Evolutionary conservation across 768 basidiomycete genomes (phyloP), one percentile per base, ranked within the genome.

Genomic region (Phylloporus sp.): DNA sequence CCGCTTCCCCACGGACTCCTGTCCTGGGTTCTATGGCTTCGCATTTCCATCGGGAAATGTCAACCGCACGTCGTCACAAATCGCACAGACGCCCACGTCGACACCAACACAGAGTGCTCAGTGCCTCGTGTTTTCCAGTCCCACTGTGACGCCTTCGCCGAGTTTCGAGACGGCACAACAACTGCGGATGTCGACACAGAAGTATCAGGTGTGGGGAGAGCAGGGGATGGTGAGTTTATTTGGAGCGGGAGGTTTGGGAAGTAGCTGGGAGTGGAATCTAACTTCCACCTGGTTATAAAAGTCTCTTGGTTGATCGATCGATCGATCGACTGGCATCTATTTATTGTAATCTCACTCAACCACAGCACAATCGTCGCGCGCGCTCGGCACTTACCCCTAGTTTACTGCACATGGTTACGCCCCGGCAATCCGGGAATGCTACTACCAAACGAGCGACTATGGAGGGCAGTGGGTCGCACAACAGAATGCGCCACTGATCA

Each of bases 1-100:
- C 27, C 62, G 62, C 20, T 63, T 62, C 35, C 63, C 57, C 14
- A 63, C 60, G 22, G 57, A 33, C 20, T 47, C 42, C 20, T 64
- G 62, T 37, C 60, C 61, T 9, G 62, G 53, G 31, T 64, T 48
- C 48, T 62, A 59, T 24, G 54, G 57, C 17, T 63, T 63, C 22
- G 60, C 60, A 5, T 64, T 64, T 28, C 61, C 53, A 3, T 61
- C 62, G 2, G 54, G 59, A 33, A 40, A 52, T 6, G n/a, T 57
- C 28, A 60, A 62, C 27, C 48, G 50, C 14, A 63, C 59, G 3
- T 13, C 48, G 5, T 24, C 51, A 11, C 53, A 61, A 21, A 52
- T 62, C 5, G 41, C 49, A 15, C 61, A 63, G 32, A 52, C 21
- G 18, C 62, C 62, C 0, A 20, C 51, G n/a, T 48, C 55, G 46